Percentiles rank a stretch among this genome's conserved stretches.
Conservation (phyloP, 148 eudicot species). For the Rhododendron ferrugineum region DNA sequence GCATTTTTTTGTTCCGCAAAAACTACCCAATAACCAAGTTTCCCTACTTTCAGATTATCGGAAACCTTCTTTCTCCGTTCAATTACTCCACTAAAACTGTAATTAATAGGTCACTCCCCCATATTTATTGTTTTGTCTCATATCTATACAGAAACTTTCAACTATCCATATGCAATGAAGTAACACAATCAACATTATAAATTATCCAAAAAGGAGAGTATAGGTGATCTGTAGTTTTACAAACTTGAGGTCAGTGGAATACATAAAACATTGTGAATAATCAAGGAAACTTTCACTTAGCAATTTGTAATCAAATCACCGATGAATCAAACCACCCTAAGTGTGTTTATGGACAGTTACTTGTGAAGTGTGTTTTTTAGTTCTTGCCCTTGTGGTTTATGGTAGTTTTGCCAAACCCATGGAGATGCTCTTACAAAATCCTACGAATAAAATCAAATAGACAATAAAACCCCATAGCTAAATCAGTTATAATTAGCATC, state of each 20-base stretch:
- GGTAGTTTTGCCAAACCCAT: neutral
- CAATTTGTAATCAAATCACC: neutral
- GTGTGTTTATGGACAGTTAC: too few species aligned
- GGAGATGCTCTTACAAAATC: neutral
- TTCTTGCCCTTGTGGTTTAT: too few species aligned
- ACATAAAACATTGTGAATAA: neutral
- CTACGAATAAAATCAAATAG: neutral
- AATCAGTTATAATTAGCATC: neutral
- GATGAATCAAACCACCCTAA: neutral
- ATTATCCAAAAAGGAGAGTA: neutral
- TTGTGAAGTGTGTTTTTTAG: too few species aligned
- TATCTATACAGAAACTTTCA: too few species aligned
- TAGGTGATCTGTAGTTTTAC: neutral
- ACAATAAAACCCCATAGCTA: neutral
- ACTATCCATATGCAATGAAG: neutral
- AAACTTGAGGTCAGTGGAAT: neutral
- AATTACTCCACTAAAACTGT: too few species aligned
- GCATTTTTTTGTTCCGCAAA: neutral
- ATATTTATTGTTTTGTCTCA: neutral
- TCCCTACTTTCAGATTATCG: neutral
- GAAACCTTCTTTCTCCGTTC: neutral
- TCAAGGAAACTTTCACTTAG: neutral
- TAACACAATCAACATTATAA: too few species aligned
- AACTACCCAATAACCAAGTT: neutral
- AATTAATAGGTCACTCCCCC: neutral